Evolutionary conservation across 2,329 filamentous ascomycete species (phyloP), one percentile per base, ranked within the genome.

Genomic region (Alternaria ethzedia): DNA sequence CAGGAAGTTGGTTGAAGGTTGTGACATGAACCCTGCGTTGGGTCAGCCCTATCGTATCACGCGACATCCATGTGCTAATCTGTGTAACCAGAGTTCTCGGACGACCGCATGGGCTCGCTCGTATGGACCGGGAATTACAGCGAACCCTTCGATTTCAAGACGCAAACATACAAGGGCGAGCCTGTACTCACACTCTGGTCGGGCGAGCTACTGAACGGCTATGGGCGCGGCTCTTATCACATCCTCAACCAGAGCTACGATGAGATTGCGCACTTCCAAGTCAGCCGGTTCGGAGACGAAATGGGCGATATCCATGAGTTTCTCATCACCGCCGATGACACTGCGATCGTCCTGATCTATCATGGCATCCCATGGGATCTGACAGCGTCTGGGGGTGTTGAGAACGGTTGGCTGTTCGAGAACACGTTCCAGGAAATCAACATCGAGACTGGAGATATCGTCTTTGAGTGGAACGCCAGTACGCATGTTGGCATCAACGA

Each of bases 361-460:
- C 75, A 81, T 20, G 62, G 78, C 2, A 75, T 78, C 4, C 74
- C 75, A 4, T 74, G 71, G 6, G 79, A 85, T 63, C 75, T 86
- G 8, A 74, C 70, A 10, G 66, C 70, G 7, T 69, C 82, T 5
- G 81, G 78, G 46, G 77, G 76, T 43, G 56, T 68, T 7, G 61
- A 68, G 20, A 59, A 78, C 32, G 81, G 80, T n/a, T 83, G 79
- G 71, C 73, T 84, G 10, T 79, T 80, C 64, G 82, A 85, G 52
- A 79, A 78, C 28, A 61, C 81, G 15, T 82, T 84, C 63, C 82
- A 85, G 67, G 81, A 83, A 55, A 75, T 83, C 61, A 74, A 82
- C 61, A 77, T 83, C 25, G 76, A 78, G n/a, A 80, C 78, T 6
- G 76, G 77, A 30, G 70, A 79, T 44, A 68, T 82, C 4, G 46